A percentile compares a stretch with the other conserved stretches of the same genome.
Conservation (phyloP, 208 protist genomes). For the Wallacemonas sp. region DNA sequence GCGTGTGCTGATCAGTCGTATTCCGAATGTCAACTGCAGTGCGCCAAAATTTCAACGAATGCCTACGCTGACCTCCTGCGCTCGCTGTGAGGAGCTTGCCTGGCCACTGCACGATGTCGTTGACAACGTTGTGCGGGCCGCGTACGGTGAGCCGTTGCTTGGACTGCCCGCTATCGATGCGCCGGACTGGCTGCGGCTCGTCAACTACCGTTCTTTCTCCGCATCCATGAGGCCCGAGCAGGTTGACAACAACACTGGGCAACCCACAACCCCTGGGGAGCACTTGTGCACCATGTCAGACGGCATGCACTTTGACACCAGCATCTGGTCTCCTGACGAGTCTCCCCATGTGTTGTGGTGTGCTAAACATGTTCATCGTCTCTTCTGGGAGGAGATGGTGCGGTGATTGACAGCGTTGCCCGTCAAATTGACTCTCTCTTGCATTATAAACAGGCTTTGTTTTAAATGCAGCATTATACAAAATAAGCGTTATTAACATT, state of each 20-base stretch:
- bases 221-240: not conserved
- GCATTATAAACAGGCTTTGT: no score
- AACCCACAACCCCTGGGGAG: not conserved
- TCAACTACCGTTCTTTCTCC: not conserved
- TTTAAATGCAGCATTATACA: no score
- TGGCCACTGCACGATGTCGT: constrained; percentile 4
- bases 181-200: constrained; percentile 9
- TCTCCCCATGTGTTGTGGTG: not conserved
- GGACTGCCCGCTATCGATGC: not conserved
- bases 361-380: not conserved
- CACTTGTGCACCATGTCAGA: not conserved
- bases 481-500: no score
- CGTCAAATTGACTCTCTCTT: no score
- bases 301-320: not conserved
- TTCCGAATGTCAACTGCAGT: not conserved
- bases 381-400: no score
- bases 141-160: not conserved
- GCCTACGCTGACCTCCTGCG: not conserved
- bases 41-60: not conserved
- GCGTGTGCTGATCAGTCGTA: not conserved
- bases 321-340: not conserved
- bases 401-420: no score
- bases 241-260: not conserved
- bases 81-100: constrained; percentile 1
- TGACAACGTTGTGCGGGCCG: not conserved